Evolutionary conservation across 371 early-diverging fungal species (phyloP).

Genomic region (Massospora cicadina): DNA sequence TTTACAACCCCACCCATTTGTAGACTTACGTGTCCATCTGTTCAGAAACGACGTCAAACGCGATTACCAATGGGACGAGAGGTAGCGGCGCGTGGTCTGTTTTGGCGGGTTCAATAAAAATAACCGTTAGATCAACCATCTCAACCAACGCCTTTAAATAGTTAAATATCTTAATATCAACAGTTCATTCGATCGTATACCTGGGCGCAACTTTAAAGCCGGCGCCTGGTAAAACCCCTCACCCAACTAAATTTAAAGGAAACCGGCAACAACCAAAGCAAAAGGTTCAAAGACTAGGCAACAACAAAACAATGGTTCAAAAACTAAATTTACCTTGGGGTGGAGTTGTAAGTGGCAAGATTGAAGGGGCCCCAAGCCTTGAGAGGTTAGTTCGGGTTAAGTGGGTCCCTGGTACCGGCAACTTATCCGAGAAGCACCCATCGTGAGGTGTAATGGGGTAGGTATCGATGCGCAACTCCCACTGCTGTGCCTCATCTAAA

Average conservation of each 20-base stretch:
- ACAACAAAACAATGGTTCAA: too few species aligned
- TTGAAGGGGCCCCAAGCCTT: too few species aligned
- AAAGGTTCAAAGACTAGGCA: too few species aligned
- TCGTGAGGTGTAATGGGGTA: background rate
- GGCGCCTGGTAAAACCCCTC: background rate
- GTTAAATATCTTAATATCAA: background rate
- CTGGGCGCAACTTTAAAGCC: background rate
- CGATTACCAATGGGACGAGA: background rate
- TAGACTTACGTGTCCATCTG: background rate
- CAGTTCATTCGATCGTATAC: background rate
- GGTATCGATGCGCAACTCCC: background rate
- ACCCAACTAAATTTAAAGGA: background rate
- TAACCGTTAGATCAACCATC: background rate
- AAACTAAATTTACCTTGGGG: too few species aligned
- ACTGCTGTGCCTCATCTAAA: background rate
- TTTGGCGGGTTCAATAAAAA: background rate
- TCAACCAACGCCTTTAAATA: background rate
- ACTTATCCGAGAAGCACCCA: background rate
- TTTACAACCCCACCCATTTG: background rate
- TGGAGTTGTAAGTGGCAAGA: too few species aligned
- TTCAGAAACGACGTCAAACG: background rate
- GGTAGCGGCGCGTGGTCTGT: background rate
- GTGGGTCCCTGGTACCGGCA: too few species aligned
- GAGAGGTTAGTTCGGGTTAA: too few species aligned
- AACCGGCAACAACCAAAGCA: too few species aligned